Evolutionary conservation across 345 rosid genomes (phyloP).

Genomic region (Lenwebbia sp.): DNA sequence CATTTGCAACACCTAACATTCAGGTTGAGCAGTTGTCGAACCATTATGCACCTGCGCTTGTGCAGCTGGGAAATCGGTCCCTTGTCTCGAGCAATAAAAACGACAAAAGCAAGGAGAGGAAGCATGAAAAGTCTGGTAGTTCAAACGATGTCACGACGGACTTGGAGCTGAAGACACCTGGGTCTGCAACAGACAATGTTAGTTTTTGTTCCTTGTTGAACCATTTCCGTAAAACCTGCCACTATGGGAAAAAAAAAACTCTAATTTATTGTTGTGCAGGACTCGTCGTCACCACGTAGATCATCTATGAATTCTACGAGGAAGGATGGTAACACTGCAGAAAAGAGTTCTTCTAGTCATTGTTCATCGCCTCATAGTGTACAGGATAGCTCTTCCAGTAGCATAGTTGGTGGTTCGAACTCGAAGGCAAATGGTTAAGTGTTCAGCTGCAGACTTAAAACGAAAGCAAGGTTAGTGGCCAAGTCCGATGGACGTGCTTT

Average conservation of each 20-base stretch:
- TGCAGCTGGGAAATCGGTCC: constrained; percentile 26
- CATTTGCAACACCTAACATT: constrained; percentile 41
- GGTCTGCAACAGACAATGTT: constrained; percentile 67
- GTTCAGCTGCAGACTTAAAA: not conserved
- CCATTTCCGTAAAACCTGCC: not conserved
- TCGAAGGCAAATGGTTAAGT: constrained; percentile 7
- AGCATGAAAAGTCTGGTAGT: constrained; percentile 34
- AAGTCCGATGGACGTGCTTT: not conserved
- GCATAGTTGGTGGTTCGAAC: constrained; percentile 42
- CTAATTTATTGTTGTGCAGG: constrained; percentile 26
- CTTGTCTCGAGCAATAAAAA: constrained; percentile 30
- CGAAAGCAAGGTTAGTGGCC: not conserved
- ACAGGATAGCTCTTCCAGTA: constrained; percentile 70
- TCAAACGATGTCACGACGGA: constrained; percentile 70
- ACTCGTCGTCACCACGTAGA: constrained; percentile 30
- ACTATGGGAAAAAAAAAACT: not conserved
- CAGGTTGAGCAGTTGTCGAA: constrained; percentile 46
- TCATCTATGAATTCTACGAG: constrained; percentile 29
- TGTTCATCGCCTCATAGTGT: constrained; percentile 62
- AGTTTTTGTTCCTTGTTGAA: not conserved
- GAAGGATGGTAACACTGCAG: constrained; percentile 29
- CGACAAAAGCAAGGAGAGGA: constrained; percentile 48
- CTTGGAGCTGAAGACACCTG: constrained; percentile 85
- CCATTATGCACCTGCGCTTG: constrained; percentile 29
- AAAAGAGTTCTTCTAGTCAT: constrained; percentile 53